phyloP scores from a whole-genome alignment of 305 asterid genomes.

The Caryopteris hybrid region DNA sequence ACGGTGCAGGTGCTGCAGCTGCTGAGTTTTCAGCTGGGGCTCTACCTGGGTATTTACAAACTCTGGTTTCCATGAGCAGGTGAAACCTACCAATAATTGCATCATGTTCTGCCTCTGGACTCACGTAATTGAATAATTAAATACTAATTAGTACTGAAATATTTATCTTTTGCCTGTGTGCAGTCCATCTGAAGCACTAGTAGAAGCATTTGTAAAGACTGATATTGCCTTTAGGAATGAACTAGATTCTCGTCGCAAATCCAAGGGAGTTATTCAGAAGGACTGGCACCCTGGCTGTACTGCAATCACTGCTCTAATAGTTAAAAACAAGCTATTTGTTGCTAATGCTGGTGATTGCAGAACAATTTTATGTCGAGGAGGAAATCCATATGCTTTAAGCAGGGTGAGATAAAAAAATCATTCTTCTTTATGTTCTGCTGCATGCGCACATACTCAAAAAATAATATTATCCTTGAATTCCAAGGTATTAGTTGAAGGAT shows the following conservation, averaged over 20 bases:
- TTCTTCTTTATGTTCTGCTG: slow-evolving; percentile 4
- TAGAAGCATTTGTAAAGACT: slow-evolving; percentile 70
- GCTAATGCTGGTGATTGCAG: slow-evolving; percentile 99
- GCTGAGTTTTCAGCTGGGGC: slow-evolving; percentile 96
- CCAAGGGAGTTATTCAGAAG: slow-evolving; percentile 54
- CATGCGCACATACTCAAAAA: too few species aligned
- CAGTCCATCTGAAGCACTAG: slow-evolving; percentile 77
- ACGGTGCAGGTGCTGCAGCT: slow-evolving; percentile 74
- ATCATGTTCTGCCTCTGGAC: neutral
- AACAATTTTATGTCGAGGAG: slow-evolving; percentile 73
- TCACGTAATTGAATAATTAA: slow-evolving; percentile 4
- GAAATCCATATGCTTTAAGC: slow-evolving; percentile 67
- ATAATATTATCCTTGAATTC: too few species aligned
- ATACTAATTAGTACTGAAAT: slow-evolving; percentile 8
- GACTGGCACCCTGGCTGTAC: slow-evolving; percentile 95
- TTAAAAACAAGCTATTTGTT: slow-evolving; percentile 66
- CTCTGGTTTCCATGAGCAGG: slow-evolving; percentile 49
- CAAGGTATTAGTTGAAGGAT: neutral
- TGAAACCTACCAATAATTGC: slow-evolving; percentile 11
- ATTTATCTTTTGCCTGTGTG: slow-evolving; percentile 5
- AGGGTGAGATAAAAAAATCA: slow-evolving; percentile 48
- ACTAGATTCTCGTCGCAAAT: slow-evolving; percentile 45
- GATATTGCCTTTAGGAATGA: slow-evolving; percentile 77
- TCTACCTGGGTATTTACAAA: slow-evolving; percentile 64
- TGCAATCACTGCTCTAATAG: slow-evolving; percentile 70